phyloP scores from a whole-genome alignment of 139 green algal genomes.

The Chlorella sp. region DNA sequence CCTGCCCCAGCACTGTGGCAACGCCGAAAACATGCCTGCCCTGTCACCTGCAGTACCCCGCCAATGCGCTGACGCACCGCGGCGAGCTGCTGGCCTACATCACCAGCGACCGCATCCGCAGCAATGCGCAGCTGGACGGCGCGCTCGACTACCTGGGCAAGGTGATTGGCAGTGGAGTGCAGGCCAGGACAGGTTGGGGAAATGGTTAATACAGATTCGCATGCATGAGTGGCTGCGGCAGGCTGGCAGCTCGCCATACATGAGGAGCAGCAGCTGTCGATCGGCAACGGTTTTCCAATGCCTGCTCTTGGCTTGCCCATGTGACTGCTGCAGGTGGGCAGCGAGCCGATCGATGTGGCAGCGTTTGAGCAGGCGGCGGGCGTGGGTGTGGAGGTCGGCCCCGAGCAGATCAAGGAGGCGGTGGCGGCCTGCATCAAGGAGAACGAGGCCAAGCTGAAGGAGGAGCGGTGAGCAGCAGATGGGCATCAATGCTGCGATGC shows the following conservation, averaged over 20 bases:
- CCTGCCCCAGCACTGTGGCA: too few species aligned
- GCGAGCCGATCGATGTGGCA: slow-evolving; percentile 55
- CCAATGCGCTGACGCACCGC: slow-evolving; percentile 85
- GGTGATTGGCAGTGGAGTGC: slow-evolving; percentile 13
- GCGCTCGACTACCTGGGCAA: slow-evolving; percentile 86
- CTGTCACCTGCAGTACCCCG: slow-evolving; percentile 71
- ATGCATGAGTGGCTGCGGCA: too few species aligned
- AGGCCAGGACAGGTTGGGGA: too few species aligned
- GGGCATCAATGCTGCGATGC: too few species aligned
- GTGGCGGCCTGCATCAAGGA: slow-evolving; percentile 66
- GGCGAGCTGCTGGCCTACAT: slow-evolving; percentile 77
- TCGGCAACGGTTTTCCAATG: too few species aligned
- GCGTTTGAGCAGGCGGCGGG: slow-evolving; percentile 77
- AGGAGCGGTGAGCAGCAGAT: slow-evolving; percentile 65
- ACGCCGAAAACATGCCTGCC: too few species aligned
- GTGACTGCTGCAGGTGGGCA: slow-evolving; percentile 33
- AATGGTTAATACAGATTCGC: too few species aligned
- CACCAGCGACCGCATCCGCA: slow-evolving; percentile 47
- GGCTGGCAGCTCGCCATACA: too few species aligned
- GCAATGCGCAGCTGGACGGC: slow-evolving; percentile 82
- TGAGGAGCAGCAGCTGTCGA: too few species aligned
- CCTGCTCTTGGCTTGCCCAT: too few species aligned
- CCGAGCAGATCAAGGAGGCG: slow-evolving; percentile 73
- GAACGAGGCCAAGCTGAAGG: slow-evolving; percentile 65
- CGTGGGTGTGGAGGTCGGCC: slow-evolving; percentile 84